Evolutionary conservation across 2,329 filamentous ascomycete genomes (phyloP), one percentile per base, ranked within the genome.

Genomic region (Fusarium pseudonygamai): DNA sequence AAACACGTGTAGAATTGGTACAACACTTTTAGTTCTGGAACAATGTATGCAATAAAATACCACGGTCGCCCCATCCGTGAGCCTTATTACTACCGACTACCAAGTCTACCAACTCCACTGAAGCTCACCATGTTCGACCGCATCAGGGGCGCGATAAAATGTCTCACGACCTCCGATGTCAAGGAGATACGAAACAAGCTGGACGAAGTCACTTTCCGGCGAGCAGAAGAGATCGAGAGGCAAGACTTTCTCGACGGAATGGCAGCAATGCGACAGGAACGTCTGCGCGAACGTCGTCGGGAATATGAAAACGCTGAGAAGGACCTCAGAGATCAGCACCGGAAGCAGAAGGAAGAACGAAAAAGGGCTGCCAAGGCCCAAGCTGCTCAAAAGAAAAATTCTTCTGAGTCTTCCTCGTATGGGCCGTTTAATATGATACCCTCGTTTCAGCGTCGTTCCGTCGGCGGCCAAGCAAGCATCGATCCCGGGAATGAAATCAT

Each of bases 51-150:
- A 28, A 46, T 18, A 28, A 7, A 26, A 20, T 10, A 1, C 15
- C 22, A 5, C 7, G 14, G 13, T 24, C 5, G 5, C 22, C 15
- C 2, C 11, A 10, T 3, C 7, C 11, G 4, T 8, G 3, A 18
- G 6, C 6, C 22, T 32, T 10, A n/a, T 0, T 32, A 6, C 11
- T 3, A 32, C 5, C 18, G 46, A 6, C 12, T 12, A 26, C 13
- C 43, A 14, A 20, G 16, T 26, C 24, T 6, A 45, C 18, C 7
- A 26, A 14, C 24, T 26, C 18, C 12, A 45, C 16, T 20, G 6
- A 45, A 12, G 13, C 3, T 9, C 14, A 0, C 11, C 9, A 50
- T 50, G 46, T 24, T 50, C 22, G 28, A 32, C 6, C 22, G 28
- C 7, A n/a, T 50, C 9, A 50, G 28, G 15, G 11, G 13, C 8